Evolutionary conservation across 345 rosid genomes (phyloP).

Genomic region (Eucalyptus curtisii): DNA sequence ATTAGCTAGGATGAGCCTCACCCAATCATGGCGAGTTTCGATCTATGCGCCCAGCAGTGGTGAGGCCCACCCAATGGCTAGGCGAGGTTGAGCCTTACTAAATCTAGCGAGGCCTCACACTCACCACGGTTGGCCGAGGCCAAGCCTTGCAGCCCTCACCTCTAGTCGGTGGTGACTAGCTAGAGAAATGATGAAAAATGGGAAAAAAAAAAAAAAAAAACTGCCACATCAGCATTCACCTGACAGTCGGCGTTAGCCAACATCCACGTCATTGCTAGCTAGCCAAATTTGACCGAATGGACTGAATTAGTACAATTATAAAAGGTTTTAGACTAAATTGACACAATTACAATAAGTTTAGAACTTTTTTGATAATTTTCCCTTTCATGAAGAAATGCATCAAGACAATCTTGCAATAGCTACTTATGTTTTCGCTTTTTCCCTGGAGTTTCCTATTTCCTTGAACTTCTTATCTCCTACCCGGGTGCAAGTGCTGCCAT

Average conservation of each 20-base stretch:
- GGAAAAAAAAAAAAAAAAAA: too few species aligned
- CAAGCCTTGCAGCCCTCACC: too few species aligned
- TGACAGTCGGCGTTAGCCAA: fast-evolving
- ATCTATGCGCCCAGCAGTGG: fast-evolving
- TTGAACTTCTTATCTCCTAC: not conserved
- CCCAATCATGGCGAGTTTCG: too few species aligned
- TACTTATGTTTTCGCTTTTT: not conserved
- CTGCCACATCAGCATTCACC: too few species aligned
- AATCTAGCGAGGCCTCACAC: too few species aligned
- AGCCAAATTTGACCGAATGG: fast-evolving
- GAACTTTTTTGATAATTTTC: fast-evolving
- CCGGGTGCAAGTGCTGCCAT: not conserved
- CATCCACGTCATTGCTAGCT: fast-evolving
- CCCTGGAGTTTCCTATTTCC: not conserved
- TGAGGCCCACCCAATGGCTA: too few species aligned
- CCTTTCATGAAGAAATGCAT: not conserved
- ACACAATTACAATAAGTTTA: too few species aligned
- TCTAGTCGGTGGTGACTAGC: fast-evolving
- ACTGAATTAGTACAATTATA: fast-evolving
- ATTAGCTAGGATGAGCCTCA: too few species aligned
- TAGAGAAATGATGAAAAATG: too few species aligned
- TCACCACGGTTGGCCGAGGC: fast-evolving
- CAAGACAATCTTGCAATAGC: not conserved
- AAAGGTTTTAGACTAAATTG: fast-evolving
- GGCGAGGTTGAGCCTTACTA: fast-evolving